These are phyloP conservation scores for Entamoeba invadens DNA, from an alignment of 208 protist genomes.

Conservation along the genomic window DNA sequence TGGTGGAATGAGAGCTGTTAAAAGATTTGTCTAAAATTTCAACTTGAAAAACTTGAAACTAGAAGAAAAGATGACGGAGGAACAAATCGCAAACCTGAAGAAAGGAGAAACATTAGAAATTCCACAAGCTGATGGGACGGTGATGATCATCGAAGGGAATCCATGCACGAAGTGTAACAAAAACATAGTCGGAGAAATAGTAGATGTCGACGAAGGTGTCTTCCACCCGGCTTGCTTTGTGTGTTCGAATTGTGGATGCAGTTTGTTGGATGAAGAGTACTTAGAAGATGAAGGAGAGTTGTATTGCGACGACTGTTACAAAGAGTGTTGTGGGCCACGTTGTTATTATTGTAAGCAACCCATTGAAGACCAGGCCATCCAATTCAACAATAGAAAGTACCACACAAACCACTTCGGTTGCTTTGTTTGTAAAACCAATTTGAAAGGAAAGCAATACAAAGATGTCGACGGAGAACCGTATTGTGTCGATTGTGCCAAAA, in stretches of 20 bases:
- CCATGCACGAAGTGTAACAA: background rate
- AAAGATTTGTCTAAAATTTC: background rate
- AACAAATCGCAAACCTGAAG: background rate
- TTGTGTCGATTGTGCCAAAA: background rate
- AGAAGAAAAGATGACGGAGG: background rate
- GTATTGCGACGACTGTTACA: background rate
- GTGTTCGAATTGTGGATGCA: background rate
- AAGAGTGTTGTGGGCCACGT: background rate
- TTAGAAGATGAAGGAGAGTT: background rate
- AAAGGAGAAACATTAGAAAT: background rate
- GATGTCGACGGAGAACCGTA: background rate
- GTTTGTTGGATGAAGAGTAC: background rate
- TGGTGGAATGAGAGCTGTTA: background rate
- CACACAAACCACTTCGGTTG: background rate
- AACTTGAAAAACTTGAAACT: no score
- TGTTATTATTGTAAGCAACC: slow-evolving; percentile 3
- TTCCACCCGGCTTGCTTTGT: background rate
- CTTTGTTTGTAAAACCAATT: background rate
- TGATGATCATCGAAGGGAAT: background rate
- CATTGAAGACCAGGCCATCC: background rate
- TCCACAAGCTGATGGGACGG: background rate
- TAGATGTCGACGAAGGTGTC: background rate
- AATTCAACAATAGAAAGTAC: background rate
- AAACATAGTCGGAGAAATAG: background rate
- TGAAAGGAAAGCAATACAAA: background rate